A percentile compares a stretch with the other conserved stretches of the same genome.
These are phyloP conservation scores for Hyparrhenia diplandra DNA, from an alignment of 176 grass and related monocot genomes.

Conservation along the genomic window DNA sequence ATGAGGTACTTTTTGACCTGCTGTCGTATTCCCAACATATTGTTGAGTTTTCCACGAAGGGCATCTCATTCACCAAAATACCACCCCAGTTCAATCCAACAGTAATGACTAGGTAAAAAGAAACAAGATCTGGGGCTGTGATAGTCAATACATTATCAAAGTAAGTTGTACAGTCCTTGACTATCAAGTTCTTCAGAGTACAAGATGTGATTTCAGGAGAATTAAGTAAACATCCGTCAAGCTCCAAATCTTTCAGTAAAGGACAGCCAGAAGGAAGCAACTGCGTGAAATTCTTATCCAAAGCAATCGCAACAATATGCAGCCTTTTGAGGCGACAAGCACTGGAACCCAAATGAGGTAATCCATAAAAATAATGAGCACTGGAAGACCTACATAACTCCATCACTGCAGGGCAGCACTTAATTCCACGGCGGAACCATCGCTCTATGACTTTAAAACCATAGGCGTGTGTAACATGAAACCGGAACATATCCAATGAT, in stretches of 20 bases:
- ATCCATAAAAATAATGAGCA: too few relatives aligned
- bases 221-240: background rate
- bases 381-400: background rate
- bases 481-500: background rate
- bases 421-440: background rate
- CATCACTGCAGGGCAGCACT: background rate
- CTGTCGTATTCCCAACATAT: background rate
- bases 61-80: conserved; percentile 7
- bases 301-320: background rate
- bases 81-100: background rate
- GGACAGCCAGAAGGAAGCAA: conserved; percentile 2
- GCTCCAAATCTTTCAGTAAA: conserved; percentile 11
- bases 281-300: background rate
- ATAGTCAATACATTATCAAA: background rate
- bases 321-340: background rate
- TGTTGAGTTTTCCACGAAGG: background rate
- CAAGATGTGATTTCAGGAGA: background rate
- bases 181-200: conserved; percentile 7
- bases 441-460: background rate
- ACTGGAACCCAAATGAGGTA: background rate
- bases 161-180: background rate
- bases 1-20: too few relatives aligned
- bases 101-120: background rate
- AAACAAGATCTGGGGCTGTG: background rate
- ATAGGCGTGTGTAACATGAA: background rate